Percentiles rank a stretch among this genome's conserved stretches.
These are phyloP conservation scores for Quercus agrifolia DNA, from an alignment of 306 rosid genomes.

Conservation along the genomic window DNA sequence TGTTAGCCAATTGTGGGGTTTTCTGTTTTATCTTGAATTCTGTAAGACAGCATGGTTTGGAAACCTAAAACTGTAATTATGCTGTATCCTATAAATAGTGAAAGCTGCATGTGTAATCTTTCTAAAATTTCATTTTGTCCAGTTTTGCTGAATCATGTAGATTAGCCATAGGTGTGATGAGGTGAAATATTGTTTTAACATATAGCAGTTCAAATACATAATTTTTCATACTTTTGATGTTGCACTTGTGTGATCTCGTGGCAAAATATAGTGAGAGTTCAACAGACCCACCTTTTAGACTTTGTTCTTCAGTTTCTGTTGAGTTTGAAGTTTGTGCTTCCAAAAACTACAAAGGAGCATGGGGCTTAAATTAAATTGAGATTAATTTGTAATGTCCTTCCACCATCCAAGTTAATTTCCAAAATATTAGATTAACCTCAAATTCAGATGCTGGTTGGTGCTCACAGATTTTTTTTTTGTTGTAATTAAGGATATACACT, in stretches of 20 bases:
- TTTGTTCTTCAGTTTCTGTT: too few relatives aligned
- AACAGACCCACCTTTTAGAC: too few relatives aligned
- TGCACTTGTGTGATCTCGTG: neutral
- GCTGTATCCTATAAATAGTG: neutral
- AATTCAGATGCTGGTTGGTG: too few relatives aligned
- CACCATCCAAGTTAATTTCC: too few relatives aligned
- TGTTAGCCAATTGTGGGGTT: neutral
- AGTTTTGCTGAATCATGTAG: neutral
- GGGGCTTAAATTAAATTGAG: too few relatives aligned
- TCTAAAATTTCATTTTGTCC: neutral
- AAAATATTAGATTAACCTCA: too few relatives aligned
- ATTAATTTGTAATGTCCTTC: too few relatives aligned
- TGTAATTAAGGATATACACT: too few relatives aligned
- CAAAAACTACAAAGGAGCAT: too few relatives aligned
- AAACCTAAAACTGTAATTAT: neutral
- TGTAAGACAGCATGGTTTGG: neutral
- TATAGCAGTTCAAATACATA: neutral
- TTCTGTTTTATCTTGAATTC: neutral
- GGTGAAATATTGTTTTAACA: neutral
- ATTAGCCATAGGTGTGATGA: neutral
- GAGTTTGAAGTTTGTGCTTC: too few relatives aligned
- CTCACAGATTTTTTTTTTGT: too few relatives aligned
- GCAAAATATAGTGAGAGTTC: too few relatives aligned
- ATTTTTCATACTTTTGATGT: neutral
- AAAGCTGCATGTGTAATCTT: neutral